phyloP scores from a whole-genome alignment of 2,329 filamentous ascomycete species.

The Neonectria faginata region DNA sequence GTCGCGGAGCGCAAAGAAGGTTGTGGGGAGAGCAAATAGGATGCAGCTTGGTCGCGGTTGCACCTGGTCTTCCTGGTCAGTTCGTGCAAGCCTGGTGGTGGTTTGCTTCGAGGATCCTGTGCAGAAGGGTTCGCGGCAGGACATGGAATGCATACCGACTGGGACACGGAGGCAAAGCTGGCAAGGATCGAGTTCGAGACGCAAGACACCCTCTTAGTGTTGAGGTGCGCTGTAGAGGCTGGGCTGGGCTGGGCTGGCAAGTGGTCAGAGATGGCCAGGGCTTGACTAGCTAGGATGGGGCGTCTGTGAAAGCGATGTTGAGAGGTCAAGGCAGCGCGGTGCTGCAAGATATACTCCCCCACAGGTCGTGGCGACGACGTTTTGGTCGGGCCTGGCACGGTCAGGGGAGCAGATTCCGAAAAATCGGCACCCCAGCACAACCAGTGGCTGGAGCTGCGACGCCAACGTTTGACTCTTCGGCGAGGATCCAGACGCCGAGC shows the following conservation, averaged over 20 bases:
- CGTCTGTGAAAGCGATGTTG: slow-evolving; percentile 37
- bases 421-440: slow-evolving; percentile 34
- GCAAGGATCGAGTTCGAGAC: slow-evolving; percentile 38
- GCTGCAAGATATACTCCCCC: slow-evolving; percentile 45
- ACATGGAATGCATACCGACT: slow-evolving; percentile 30
- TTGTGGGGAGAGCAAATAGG: slow-evolving; percentile 28
- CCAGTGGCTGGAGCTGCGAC: slow-evolving; percentile 28
- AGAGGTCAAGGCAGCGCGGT: slow-evolving; percentile 41
- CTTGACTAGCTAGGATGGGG: slow-evolving; percentile 42
- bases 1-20: slow-evolving; percentile 28
- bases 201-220: slow-evolving; percentile 36
- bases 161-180: slow-evolving; percentile 26
- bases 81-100: slow-evolving; percentile 30
- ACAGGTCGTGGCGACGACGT: slow-evolving; percentile 24
- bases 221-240: slow-evolving; percentile 31
- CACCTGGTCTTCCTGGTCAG: slow-evolving; percentile 38
- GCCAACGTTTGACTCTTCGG: slow-evolving; percentile 22
- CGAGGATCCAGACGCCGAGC: slow-evolving; percentile 22
- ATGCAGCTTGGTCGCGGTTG: slow-evolving; percentile 33
- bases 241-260: slow-evolving; percentile 31
- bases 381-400: slow-evolving; percentile 37
- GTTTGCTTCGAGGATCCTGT: slow-evolving; percentile 33
- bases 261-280: slow-evolving; percentile 41
- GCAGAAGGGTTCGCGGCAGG: slow-evolving; percentile 27
- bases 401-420: slow-evolving; percentile 33